Evolutionary conservation across 192 early-diverging fungal species (phyloP).

Genomic region (Backusella tuberculispora): DNA sequence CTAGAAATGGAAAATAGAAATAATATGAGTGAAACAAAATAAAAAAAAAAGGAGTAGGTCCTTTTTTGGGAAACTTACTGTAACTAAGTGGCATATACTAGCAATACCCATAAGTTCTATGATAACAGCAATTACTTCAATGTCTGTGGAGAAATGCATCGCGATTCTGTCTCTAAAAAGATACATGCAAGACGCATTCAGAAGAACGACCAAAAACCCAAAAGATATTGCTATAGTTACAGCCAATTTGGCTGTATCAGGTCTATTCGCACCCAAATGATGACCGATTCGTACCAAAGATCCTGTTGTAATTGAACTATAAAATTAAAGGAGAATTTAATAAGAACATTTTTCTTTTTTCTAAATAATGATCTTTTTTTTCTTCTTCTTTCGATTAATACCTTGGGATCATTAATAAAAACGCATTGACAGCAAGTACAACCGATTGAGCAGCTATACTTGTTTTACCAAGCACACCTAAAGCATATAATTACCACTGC

Average conservation of each 20-base stretch:
- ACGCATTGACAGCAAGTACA: constrained; percentile 20
- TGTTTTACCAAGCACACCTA: constrained; percentile 34
- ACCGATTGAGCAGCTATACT: constrained; percentile 38
- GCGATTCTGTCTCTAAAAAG: constrained; percentile 16
- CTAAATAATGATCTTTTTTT: not conserved
- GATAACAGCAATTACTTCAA: constrained; percentile 19
- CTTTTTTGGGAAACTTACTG: constrained; percentile 9
- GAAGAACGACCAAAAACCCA: not conserved
- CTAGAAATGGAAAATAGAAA: not conserved
- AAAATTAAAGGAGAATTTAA: not conserved
- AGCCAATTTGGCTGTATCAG: constrained; percentile 19
- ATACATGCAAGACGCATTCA: constrained; percentile 26
- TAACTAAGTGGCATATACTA: constrained; percentile 24
- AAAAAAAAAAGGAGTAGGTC: not conserved
- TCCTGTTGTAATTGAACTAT: constrained; percentile 31
- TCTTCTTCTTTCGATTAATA: not conserved
- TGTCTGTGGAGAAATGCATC: constrained; percentile 20
- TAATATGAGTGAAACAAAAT: not conserved
- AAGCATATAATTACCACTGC: not conserved
- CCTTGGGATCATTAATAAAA: constrained; percentile 41
- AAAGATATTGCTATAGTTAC: constrained; percentile 11
- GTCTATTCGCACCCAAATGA: constrained; percentile 32
- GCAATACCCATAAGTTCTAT: constrained; percentile 27
- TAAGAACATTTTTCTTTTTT: not conserved
- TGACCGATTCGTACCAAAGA: constrained; percentile 30